phyloP scores from a whole-genome alignment of 2,329 filamentous ascomycete species.

The Neofusicoccum cordaticola region DNA sequence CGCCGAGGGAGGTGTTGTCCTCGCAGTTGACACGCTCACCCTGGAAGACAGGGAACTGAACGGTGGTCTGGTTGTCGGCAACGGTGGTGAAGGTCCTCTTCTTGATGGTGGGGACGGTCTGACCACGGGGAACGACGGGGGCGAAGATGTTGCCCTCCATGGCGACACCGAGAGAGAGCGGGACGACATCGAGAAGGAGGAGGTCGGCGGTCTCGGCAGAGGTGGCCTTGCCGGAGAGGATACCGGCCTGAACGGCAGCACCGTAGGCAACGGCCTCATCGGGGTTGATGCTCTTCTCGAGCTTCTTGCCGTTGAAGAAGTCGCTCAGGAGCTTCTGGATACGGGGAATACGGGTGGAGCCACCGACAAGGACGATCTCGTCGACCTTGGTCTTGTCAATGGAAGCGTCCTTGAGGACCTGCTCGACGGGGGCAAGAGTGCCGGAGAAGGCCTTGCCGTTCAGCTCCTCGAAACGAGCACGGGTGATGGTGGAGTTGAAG shows the following conservation, averaged over 20 bases:
- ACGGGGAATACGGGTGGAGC: slow-evolving; percentile 96
- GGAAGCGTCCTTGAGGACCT: slow-evolving; percentile 89
- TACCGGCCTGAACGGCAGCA: slow-evolving; percentile 97
- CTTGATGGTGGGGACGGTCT: slow-evolving; percentile 70
- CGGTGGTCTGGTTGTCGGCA: slow-evolving; percentile 63
- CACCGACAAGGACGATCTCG: slow-evolving; percentile 98
- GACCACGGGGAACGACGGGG: slow-evolving; percentile 70
- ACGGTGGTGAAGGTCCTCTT: slow-evolving; percentile 90
- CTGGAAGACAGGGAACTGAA: slow-evolving; percentile 91
- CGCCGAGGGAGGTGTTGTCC: slow-evolving; percentile 95
- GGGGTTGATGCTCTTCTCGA: slow-evolving; percentile 99
- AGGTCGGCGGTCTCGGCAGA: slow-evolving; percentile 93
- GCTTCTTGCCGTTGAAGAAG: slow-evolving; percentile 99
- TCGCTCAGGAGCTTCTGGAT: slow-evolving; percentile 99
- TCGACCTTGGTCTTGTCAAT: slow-evolving; percentile 90
- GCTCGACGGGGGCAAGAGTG: slow-evolving; percentile 91
- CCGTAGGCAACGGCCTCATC: slow-evolving; percentile 99
- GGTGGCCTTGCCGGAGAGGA: slow-evolving; percentile 95
- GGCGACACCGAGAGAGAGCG: slow-evolving; percentile 94
- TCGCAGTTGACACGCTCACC: slow-evolving; percentile 98
- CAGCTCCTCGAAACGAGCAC: slow-evolving; percentile 97
- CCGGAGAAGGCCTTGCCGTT: slow-evolving; percentile 94
- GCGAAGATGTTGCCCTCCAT: slow-evolving; percentile 99
- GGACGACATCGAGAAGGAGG: slow-evolving; percentile 91
- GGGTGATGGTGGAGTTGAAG: slow-evolving; percentile 95